These are phyloP conservation scores for Albugo candida DNA, from an alignment of 352 stramenopile genomes.

Conservation along the genomic window DNA sequence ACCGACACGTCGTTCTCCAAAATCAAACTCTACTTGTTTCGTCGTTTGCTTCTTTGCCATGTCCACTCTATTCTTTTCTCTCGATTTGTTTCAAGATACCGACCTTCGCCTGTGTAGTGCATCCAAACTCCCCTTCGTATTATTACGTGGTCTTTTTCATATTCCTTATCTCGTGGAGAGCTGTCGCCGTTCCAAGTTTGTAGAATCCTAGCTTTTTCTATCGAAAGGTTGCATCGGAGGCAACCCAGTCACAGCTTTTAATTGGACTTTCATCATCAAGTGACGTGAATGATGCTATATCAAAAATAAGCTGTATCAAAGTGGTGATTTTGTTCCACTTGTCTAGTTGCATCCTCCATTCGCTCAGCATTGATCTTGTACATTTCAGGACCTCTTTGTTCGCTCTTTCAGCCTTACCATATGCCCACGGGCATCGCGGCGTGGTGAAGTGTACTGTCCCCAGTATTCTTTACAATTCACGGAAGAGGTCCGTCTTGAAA, in stretches of 20 bases:
- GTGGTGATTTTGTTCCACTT: not conserved
- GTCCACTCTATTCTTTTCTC: not conserved
- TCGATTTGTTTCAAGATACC: not conserved
- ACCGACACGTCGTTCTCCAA: not conserved
- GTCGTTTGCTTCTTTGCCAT: too few relatives aligned
- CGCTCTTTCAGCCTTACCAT: conserved; percentile 5
- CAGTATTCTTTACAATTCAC: conserved; percentile 1
- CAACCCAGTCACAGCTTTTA: conserved; percentile 1
- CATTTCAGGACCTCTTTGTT: conserved; percentile 1
- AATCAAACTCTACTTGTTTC: not conserved
- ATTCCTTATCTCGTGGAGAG: too few relatives aligned
- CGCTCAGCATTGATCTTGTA: not conserved
- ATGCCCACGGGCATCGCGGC: conserved; percentile 3
- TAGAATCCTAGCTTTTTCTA: not conserved
- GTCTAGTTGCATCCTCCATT: conserved; percentile 3
- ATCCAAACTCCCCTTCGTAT: not conserved
- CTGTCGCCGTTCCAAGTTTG: not conserved
- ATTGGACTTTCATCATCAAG: conserved; percentile 1
- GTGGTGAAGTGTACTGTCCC: conserved; percentile 4
- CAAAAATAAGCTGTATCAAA: conserved; percentile 3
- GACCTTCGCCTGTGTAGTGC: not conserved
- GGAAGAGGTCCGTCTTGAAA: conserved; percentile 9
- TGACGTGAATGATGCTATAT: conserved; percentile 1
- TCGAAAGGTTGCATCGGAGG: conserved; percentile 1
- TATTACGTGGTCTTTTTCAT: not conserved